Evolutionary conservation across 345 rosid genomes (phyloP), one percentile per base, ranked within the genome.

Genomic region (Populus alba): DNA sequence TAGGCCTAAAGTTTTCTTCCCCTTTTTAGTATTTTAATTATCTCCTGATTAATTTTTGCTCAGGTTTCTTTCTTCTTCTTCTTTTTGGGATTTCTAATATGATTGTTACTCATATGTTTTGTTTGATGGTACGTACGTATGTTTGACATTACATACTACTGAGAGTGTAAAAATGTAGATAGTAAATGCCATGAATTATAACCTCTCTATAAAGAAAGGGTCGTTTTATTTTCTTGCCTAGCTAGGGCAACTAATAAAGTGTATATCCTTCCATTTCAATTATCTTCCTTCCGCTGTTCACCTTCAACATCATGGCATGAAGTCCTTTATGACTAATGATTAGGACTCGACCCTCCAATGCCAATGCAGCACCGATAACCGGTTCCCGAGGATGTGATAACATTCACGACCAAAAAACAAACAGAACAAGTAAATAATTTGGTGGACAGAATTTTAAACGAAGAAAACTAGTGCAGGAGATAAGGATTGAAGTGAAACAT

Each of bases 1-100:
- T 81, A 81, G 76, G 75, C 73, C 70, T 80, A 53, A 80, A 85
- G 45, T 77, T 85, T 47, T 87, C 89, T 71, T 84, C 78, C 29
- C 70, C 43, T 70, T 71, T 68, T 53, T 83, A 85, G 83, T 33
- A 47, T 73, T 74, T 65, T 73, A 80, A 75, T 82, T 82, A 80
- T 16, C 45, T 59, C 65, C 65, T n/a, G 65, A 59, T 75, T 62
- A 11, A 12, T 18, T 43, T 86, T 77, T 73, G 25, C 51, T 68
- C 61, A 55, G 45, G 73, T 72, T 66, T 68, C 39, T 17, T 66
- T 29, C 47, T 45, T 72, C n/a, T n/a, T 27, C 57, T 78, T 55
- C 27, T 38, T 47, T 51, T 16, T 66, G 72, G 35, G 73, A 72
- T 66, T 72, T 27, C 53, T 59, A 65, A 66, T 22, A 68, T 9